phyloP scores from a whole-genome alignment of 192 early-diverging fungal species.

The Diversispora epigaea region DNA sequence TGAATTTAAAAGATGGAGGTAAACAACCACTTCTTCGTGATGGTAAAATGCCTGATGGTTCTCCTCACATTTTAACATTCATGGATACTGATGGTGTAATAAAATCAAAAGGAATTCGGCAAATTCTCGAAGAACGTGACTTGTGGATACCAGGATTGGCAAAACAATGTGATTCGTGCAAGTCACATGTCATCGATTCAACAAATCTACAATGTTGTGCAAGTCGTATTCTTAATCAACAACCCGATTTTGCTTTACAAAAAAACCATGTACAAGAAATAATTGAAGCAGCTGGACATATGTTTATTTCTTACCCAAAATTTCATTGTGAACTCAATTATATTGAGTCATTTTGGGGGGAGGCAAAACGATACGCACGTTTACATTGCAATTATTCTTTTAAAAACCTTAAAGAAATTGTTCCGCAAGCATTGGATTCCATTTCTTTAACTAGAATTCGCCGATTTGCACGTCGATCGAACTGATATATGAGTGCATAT shows the following conservation, averaged over 20 bases:
- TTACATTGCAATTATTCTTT: slow-evolving; percentile 22
- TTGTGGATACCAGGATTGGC: background rate
- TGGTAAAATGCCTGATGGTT: background rate
- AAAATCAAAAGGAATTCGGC: background rate
- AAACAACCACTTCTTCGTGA: slow-evolving; percentile 17
- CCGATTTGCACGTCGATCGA: background rate
- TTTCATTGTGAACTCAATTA: slow-evolving; percentile 29
- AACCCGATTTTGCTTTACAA: slow-evolving; percentile 16
- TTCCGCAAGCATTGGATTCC: slow-evolving; percentile 2
- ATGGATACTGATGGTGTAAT: background rate
- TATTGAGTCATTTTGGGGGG: slow-evolving; percentile 26
- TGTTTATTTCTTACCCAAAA: slow-evolving; percentile 19
- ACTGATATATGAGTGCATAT: slow-evolving; percentile 10
- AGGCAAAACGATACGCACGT: slow-evolving; percentile 16
- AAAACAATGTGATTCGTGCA: background rate
- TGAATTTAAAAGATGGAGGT: no score
- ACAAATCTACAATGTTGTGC: background rate
- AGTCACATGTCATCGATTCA: background rate
- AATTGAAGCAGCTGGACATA: slow-evolving; percentile 17
- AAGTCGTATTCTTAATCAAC: background rate
- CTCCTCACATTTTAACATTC: background rate
- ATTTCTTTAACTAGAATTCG: background rate
- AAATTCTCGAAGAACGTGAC: slow-evolving; percentile 3
- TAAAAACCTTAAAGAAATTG: slow-evolving; percentile 1
- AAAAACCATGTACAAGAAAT: slow-evolving; percentile 17